Base-by-base conservation (phyloP, 768 basidiomycete species). In the Xerocomellus intermedius region DNA sequence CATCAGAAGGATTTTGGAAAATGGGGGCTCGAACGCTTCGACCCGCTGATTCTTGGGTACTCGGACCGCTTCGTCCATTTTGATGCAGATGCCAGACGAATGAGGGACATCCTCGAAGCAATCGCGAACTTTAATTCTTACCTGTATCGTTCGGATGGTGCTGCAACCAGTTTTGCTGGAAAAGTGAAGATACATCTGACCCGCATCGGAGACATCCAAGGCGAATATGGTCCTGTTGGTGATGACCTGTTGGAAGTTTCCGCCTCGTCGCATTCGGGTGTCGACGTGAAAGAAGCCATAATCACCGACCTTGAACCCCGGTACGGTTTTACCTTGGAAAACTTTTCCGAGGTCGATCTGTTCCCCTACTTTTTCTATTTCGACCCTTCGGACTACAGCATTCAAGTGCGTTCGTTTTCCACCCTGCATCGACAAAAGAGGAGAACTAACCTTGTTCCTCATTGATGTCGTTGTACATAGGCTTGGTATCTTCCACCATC, bases 321-420 rank as follows among this genome's bases (percentile, higher is more conserved):
- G 14, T 66, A 66, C 41, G 41, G 64, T 8, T 19, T 66, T 19
- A 65, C 61, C 28, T 42, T 60, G 51, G 54, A 60, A 43, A 65
- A 63, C 44, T 30, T 0, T 16, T 65, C 64, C 28, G 44, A 56
- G 0, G 52, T 50, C 47, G 56, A 63, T 35, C 52, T 66, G 0
- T 65, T 63, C 14, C 64, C 64, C 17, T 64, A 65, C 51, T 24
- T 64, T n/a, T 64, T 65, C 55, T 65, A 62, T 33, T 62, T 64
- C 22, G 64, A 65, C 13, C 64, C 64, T 9, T 59, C 53, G 4
- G 64, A 65, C 39, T 65, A 65, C 9, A 42, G 54, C 22, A 7
- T 65, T 9, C 48, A 59, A 9, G 64, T 65, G 5, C 28, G 54
- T 63, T 8, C 8, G 0, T 41, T 19, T 22, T 41, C 12, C 9